These are phyloP conservation scores for Quercus mongolica DNA, from an alignment of 306 rosid genomes.

Conservation along the genomic window DNA sequence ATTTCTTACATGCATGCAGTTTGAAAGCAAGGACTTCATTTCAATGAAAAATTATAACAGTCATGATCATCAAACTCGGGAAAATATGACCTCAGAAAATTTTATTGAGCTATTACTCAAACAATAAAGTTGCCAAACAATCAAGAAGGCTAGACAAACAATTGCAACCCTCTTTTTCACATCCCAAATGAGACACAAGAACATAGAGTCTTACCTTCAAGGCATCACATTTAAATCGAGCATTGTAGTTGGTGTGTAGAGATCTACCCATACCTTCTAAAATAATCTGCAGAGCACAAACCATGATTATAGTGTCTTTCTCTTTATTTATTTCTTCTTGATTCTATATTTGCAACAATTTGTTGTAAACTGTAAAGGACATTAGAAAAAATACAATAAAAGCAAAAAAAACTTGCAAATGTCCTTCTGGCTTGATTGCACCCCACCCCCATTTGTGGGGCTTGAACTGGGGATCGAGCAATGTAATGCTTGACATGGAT, in stretches of 20 bases:
- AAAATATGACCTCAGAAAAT: neutral
- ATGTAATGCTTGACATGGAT: neutral
- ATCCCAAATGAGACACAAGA: neutral
- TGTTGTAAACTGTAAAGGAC: neutral
- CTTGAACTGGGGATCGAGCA: too few species aligned
- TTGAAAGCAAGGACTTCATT: neutral
- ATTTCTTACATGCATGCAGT: neutral
- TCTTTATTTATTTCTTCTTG: slow-evolving; percentile 2
- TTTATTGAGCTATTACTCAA: neutral
- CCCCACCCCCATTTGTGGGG: too few species aligned
- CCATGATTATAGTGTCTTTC: slow-evolving; percentile 13
- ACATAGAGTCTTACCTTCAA: slow-evolving; percentile 60
- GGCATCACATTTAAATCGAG: slow-evolving; percentile 78
- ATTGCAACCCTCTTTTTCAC: neutral
- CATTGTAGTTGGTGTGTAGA: slow-evolving; percentile 92
- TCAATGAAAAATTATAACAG: neutral
- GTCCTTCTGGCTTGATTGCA: too few species aligned
- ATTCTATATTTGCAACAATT: neutral
- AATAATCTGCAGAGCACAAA: slow-evolving; percentile 59
- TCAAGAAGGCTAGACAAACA: neutral
- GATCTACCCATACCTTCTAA: slow-evolving; percentile 99
- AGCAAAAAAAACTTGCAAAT: neutral
- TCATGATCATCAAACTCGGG: neutral
- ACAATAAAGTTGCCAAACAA: neutral
- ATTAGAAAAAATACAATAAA: neutral